These are phyloP conservation scores for Metschnikowia noctiluminum DNA, from an alignment of 805 yeast genomes.

Conservation along the genomic window DNA sequence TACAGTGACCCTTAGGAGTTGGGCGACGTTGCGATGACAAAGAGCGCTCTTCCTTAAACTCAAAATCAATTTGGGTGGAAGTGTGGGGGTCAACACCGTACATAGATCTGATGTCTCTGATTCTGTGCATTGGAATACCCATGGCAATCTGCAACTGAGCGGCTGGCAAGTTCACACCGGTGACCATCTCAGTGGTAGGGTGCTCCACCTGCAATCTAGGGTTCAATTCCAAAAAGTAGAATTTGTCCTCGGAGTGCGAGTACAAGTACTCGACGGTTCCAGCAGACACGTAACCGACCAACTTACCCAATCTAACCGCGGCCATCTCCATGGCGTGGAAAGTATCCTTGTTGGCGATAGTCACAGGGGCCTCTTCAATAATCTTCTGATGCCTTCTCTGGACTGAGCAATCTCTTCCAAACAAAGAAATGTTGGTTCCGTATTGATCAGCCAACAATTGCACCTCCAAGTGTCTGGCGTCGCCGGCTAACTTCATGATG, in stretches of 20 bases:
- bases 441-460: slow-evolving; percentile 97
- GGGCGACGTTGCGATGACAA: slow-evolving; percentile 85
- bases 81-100: slow-evolving; percentile 97
- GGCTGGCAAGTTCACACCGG: slow-evolving; percentile 97
- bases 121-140: slow-evolving; percentile 98
- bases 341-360: slow-evolving; percentile 82
- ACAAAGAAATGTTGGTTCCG: slow-evolving; percentile 93
- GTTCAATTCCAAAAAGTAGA: slow-evolving; percentile 93
- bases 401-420: slow-evolving; percentile 99
- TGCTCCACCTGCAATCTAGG: slow-evolving; percentile 99
- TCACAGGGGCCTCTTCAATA: slow-evolving; percentile 99
- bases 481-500: slow-evolving; percentile 95
- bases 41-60: slow-evolving; percentile 70
- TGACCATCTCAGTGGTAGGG: slow-evolving; percentile 99
- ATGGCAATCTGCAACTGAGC: slow-evolving; percentile 98
- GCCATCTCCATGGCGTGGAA: slow-evolving; percentile 93
- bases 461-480: slow-evolving; percentile 97
- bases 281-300: slow-evolving; percentile 98
- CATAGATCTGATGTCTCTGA: slow-evolving; percentile 84
- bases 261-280: slow-evolving; percentile 98
- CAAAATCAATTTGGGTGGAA: slow-evolving; percentile 85
- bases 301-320: slow-evolving; percentile 93
- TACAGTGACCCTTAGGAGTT: slow-evolving; percentile 95
- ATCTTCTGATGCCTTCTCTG: slow-evolving; percentile 99
- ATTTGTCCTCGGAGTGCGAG: slow-evolving; percentile 90